These are phyloP conservation scores for Diaporthe caulivora DNA, from an alignment of 2,329 filamentous ascomycete genomes.

Conservation along the genomic window DNA sequence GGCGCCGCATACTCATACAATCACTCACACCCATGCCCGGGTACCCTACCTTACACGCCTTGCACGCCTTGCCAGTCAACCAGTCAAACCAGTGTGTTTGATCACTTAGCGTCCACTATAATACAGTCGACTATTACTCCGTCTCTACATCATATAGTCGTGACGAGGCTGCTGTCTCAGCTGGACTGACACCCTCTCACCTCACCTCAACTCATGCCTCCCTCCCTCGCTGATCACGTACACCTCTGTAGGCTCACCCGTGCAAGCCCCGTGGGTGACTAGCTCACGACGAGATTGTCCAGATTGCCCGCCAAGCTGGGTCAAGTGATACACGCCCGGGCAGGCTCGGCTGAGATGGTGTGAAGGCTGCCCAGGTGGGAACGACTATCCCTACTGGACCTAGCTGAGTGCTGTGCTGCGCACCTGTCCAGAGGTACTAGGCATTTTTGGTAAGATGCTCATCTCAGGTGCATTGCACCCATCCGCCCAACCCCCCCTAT, in stretches of 20 bases:
- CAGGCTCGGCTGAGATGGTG: conserved; percentile 25
- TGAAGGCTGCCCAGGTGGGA: conserved; percentile 13
- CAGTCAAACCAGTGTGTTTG: conserved; percentile 1
- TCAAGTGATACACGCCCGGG: conserved; percentile 32
- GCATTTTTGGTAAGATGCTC: conserved; percentile 5
- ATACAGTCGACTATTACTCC: not conserved
- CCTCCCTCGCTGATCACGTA: conserved; percentile 15
- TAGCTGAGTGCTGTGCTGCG: not conserved
- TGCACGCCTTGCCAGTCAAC: no score
- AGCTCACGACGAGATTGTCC: not conserved
- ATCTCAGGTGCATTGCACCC: conserved; percentile 25
- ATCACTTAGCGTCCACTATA: not conserved
- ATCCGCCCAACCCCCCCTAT: not conserved
- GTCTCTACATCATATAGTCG: not conserved
- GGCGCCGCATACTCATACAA: not conserved
- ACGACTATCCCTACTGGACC: conserved; percentile 1
- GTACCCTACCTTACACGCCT: not conserved
- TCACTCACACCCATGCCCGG: not conserved
- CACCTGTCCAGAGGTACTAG: not conserved
- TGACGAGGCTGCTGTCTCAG: conserved; percentile 35
- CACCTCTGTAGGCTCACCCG: not conserved
- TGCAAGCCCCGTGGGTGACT: conserved; percentile 14
- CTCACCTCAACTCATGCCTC: not conserved
- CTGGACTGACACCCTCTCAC: not conserved
- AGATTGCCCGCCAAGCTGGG: conserved; percentile 20